Evolutionary conservation across 495 filamentous ascomycete species (phyloP), one percentile per base, ranked within the genome.

Genomic region (Lasiosphaeria ovina): DNA sequence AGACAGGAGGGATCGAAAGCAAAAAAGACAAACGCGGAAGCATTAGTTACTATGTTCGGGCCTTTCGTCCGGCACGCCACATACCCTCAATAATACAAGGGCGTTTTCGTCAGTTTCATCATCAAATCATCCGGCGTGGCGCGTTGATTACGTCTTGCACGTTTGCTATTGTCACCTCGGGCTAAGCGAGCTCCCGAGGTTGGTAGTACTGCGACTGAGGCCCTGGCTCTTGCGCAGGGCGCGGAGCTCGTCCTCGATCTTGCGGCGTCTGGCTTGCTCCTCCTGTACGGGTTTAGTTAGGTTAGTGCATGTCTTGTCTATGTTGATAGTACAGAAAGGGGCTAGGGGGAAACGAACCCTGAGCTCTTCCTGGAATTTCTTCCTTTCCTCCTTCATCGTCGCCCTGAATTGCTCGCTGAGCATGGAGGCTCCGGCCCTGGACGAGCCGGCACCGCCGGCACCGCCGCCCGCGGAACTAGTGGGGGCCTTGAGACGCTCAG

Each of bases 331-430:
- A 59, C 32, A 0, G 56, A 51, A 11, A 44, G 9, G 44, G 17
- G 53, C 53, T 42, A 55, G 33, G 14, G 9, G 40, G 16, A 35
- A 47, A 76, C 77, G 62, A 67, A 79, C 78, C 66, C 67, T 78
- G 56, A 81, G 35, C 59, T 81, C 77, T 58, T 80, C 78, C 57
- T 81, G 77, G 64, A 77, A 79, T 62, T 77, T 79, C 75, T 74
- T 79, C 66, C 78, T 73, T 68, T 81, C 78, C 61, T 79, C 78
- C 59, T 79, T 79, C 64, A 81, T 76, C 8, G 70, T 69, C 14
- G 66, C 69, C 56, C 74, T 60, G 48, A 76, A 76, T 63, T 76
- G 74, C 63, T 76, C 72, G 17, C 72, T 74, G 54, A 76, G 62
- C 66, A 74, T 69, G 33, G 58, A 64, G 17, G 72, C 70, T 0